Evolutionary conservation across 768 basidiomycete species (phyloP), one percentile per base, ranked within the genome.

Genomic region (Psilocybe sp.): DNA sequence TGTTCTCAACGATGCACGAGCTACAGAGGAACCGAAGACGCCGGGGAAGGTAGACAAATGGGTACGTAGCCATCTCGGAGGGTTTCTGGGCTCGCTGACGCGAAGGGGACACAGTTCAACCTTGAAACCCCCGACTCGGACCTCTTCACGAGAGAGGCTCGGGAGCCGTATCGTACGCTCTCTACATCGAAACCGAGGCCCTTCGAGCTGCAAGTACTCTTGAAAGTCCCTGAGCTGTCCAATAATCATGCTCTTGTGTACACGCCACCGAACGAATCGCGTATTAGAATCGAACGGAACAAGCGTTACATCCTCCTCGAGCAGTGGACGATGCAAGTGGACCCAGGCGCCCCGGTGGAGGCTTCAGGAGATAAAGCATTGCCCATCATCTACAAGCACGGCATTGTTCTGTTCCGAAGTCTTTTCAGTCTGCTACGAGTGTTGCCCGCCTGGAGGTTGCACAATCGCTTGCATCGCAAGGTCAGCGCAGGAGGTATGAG

Each of bases 361-460:
- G 59, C 63, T 40, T 63, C 63, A 48, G 57, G 66, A 43, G 84
- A 86, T 51, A 73, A 86, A 35, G 79, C 83, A 12, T 80, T 85
- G 33, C 77, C 89, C 0, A 87, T 85, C 11, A 84, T 90, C 47
- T 92, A 92, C 77, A 92, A 92, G 66, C 84, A 91, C 58, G 82
- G 85, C 33, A 92, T 92, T 59, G 78, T 87, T 31, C 76, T 91
- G 15, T 92, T 92, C 71, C 78, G 90, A 44, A 88, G 87, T 61
- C 61, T 89, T 5, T 92, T 73, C 72, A 84, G 82, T 46, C 66
- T 92, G 38, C 74, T 92, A 40, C 78, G 88, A 46, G 75, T 89
- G 19, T 75, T 91, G 3, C 90, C 90, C 14, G 73, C 85, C 0
- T 92, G 89, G 88, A 85, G 79, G 64, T 76, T 86, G 44, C 78